Base-by-base conservation (phyloP, 2,329 filamentous ascomycete species). In the Conoideocrella luteorostrata region DNA sequence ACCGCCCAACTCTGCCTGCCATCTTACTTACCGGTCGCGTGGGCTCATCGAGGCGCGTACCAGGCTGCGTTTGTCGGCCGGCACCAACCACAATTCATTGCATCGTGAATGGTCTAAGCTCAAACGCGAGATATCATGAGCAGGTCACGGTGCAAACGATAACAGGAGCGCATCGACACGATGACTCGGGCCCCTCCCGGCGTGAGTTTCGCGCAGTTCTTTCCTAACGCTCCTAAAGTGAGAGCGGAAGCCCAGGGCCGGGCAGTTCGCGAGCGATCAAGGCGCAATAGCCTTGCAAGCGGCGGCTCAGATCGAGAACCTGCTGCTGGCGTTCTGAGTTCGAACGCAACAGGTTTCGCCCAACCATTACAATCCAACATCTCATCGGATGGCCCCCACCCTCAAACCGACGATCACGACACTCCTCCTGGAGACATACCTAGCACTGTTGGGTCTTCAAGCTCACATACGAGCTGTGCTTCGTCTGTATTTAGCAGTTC, bases 121-220 rank as follows among this genome's bases (percentile, higher is more conserved):
- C 40, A 43, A 49, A 55, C 60, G 61, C 63, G 62, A 67, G 68
- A 69, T 69, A 78, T 70, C 71, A 79, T 77, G 76, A 71, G 72
- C 60, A 69, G 68, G 69, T 67, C 66, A 68, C 69, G 70, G 69
- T 61, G 64, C 68, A 62, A 68, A 63, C 67, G 68, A 69, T 72
- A 71, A 67, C 69, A 68, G 65, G 66, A 65, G 64, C 65, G 61
- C 63, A 66, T 64, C 62, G 61, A 67, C 74, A 82, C 71, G 70
- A 87, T 86, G 84, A 87, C 87, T 80, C 87, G 86, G 73, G 79
- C 83, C 64, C 75, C 82, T 59, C 74, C 77, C 50, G 72, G 74
- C 66, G 83, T 84, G 72, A 82, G 83, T 70, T 90, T 89, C 75
- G 86, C 84, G 69, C 82, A 89, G 70, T 93, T 88, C 76, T 90